Base-by-base conservation (phyloP, 2,329 filamentous ascomycete species). In the Fusarium nematophilum region DNA sequence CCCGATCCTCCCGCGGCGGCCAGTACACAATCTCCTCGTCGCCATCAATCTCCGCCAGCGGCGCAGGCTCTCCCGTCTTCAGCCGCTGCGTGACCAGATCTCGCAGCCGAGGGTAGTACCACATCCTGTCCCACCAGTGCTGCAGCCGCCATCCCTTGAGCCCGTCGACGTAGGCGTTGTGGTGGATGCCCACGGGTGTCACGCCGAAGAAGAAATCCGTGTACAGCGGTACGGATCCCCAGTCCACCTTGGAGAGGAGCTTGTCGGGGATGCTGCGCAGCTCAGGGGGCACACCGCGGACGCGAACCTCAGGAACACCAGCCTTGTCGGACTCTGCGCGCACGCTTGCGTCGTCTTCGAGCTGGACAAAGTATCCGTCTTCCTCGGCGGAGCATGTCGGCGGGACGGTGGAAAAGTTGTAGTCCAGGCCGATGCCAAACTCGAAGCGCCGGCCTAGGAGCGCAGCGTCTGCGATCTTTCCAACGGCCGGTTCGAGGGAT, bases 381-480 rank as follows among this genome's bases (percentile, higher is more conserved):
- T 77, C 73, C 40, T 77, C 71, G 9, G 75, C 67, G 1, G 74
- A 76, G 59, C 73, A 75, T 4, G 72, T 76, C 3, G 73, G 71
- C 7, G 71, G 72, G 9, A 74, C 73, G 1, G 75, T 77, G 38
- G 67, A 70, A 46, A 74, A 76, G 61, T 70, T 72, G 69, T 76
- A 75, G 49, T 77, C 75, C 4, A 77, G 57, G 1, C 75, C 75
- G 17, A 77, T 77, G 6, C 75, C 74, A 15, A 75, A 77, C 37
- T 77, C 75, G 38, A 77, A 76, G 4, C 66, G 62, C 14, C 63
- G 54, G 2, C 73, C 74, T 2, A 52, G 29, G 9, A 74, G 40
- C 5, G 73, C 70, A 0, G 64, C 68, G 10, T 67, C 48, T 9
- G 71, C 74, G 5, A 77, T 62, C 10, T 6, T 36, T 4, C 65